Percentiles rank a stretch among this genome's conserved stretches.
Conservation (phyloP, 345 rosid species). For the Boechera stricta region DNA sequence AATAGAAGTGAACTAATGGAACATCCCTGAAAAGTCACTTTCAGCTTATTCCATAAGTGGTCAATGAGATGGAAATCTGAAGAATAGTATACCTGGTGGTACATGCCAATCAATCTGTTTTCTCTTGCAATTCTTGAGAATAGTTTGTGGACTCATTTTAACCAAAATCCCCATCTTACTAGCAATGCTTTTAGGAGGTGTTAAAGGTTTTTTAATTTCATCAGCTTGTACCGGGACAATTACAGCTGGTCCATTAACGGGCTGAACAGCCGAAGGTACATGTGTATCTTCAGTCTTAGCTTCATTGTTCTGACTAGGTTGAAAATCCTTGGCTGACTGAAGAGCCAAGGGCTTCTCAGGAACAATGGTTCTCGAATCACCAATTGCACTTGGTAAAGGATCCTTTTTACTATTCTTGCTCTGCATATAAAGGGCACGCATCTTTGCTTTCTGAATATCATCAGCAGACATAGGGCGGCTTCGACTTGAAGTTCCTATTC, state of each 20-base stretch:
- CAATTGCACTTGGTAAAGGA: conserved; percentile 53
- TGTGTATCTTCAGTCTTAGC: conserved; percentile 51
- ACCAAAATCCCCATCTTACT: conserved; percentile 33
- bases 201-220: conserved; percentile 38
- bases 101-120: conserved; percentile 69
- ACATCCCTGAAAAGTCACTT: conserved; percentile 1
- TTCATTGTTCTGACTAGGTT: conserved; percentile 34
- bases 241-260: conserved; percentile 31
- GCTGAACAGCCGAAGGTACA: conserved; percentile 36
- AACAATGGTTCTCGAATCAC: conserved; percentile 52
- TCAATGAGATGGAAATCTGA: conserved; percentile 6
- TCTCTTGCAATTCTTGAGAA: conserved; percentile 54
- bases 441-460: conserved; percentile 97
- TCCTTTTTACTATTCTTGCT: conserved; percentile 69
- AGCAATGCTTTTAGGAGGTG: conserved; percentile 39
- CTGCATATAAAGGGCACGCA: conserved; percentile 87
- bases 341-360: conserved; percentile 49
- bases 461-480: conserved; percentile 98
- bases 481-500: conserved; percentile 58
- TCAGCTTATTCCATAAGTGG: neutral
- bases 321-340: conserved; percentile 43
- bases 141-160: conserved; percentile 54
- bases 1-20: conserved; percentile 26
- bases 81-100: conserved; percentile 74
- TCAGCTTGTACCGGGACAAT: conserved; percentile 31